These are phyloP conservation scores for Aspergillus ochraceoroseus DNA, from an alignment of 2,329 filamentous ascomycete species.

Conservation along the genomic window DNA sequence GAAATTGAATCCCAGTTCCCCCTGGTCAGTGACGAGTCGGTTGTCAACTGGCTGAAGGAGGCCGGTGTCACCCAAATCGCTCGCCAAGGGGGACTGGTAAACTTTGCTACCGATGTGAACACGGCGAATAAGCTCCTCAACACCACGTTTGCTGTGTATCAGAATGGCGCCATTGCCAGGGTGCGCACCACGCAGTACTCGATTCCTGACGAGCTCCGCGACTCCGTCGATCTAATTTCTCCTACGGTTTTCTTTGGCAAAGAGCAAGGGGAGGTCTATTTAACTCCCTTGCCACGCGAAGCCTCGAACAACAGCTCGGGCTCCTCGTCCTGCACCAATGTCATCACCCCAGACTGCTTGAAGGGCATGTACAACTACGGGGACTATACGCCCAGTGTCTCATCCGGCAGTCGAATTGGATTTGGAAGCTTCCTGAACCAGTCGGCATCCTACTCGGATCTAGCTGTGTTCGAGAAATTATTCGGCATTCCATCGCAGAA, in stretches of 20 bases:
- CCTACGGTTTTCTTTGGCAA: conserved; percentile 9
- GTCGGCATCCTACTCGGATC: conserved; percentile 47
- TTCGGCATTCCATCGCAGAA: conserved; percentile 43
- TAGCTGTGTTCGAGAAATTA: conserved; percentile 41
- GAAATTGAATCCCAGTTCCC: conserved; percentile 45
- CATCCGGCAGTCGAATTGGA: conserved; percentile 47
- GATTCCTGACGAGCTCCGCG: neutral
- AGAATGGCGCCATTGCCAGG: conserved; percentile 26
- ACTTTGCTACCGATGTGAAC: conserved; percentile 41
- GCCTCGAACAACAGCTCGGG: conserved; percentile 4
- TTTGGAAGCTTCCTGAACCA: conserved; percentile 53
- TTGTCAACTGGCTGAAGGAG: conserved; percentile 44
- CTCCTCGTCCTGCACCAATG: conserved; percentile 17
- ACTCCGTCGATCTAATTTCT: conserved; percentile 2
- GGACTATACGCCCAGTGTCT: conserved; percentile 44
- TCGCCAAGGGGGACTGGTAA: conserved; percentile 42
- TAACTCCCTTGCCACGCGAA: too few species aligned
- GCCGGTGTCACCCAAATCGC: conserved; percentile 37
- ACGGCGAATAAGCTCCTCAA: conserved; percentile 46
- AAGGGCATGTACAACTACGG: conserved; percentile 48
- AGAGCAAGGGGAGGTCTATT: neutral
- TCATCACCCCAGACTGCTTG: conserved; percentile 47
- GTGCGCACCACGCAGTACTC: conserved; percentile 9
- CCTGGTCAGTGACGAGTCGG: conserved; percentile 34
- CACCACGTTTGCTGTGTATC: conserved; percentile 48